Conservation (phyloP, 768 basidiomycete species). For the Lentinula raphanica region DNA sequence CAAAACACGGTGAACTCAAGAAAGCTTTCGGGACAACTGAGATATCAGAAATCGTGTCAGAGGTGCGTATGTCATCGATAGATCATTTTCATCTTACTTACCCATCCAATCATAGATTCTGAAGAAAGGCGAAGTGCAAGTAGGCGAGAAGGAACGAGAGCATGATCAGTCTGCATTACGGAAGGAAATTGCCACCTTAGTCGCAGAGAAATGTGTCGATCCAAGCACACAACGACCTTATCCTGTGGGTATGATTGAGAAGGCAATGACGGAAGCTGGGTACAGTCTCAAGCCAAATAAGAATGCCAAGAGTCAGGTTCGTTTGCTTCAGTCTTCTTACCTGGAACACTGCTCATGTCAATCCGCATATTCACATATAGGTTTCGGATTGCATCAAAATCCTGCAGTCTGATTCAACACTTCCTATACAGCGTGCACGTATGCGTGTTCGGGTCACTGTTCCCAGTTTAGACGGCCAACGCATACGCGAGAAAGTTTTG, state of each 20-base stretch:
- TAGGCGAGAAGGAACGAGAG: constrained; percentile 93
- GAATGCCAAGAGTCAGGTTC: constrained; percentile 90
- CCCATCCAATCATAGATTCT: constrained; percentile 56
- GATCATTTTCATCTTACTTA: not conserved
- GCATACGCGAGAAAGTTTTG: constrained; percentile 64
- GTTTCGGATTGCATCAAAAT: constrained; percentile 85
- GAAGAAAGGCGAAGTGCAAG: constrained; percentile 94
- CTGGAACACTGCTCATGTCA: not conserved
- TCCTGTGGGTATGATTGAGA: constrained; percentile 94
- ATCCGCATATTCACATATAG: constrained; percentile 42
- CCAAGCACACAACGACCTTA: constrained; percentile 86
- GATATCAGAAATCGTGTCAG: constrained; percentile 67
- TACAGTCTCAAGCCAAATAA: constrained; percentile 87
- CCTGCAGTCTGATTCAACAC: constrained; percentile 74
- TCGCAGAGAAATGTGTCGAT: constrained; percentile 95
- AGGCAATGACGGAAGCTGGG: constrained; percentile 93
- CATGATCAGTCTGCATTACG: constrained; percentile 81
- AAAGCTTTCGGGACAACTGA: constrained; percentile 86
- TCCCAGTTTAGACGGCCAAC: constrained; percentile 59
- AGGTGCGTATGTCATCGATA: constrained; percentile 45
- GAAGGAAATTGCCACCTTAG: constrained; percentile 87
- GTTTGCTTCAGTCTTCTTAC: not conserved
- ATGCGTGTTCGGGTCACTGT: constrained; percentile 88
- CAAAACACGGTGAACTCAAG: constrained; percentile 82
- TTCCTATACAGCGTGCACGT: constrained; percentile 88